Base-by-base conservation (phyloP, 805 yeast species). In the Blastobotrys terrestris region DNA sequence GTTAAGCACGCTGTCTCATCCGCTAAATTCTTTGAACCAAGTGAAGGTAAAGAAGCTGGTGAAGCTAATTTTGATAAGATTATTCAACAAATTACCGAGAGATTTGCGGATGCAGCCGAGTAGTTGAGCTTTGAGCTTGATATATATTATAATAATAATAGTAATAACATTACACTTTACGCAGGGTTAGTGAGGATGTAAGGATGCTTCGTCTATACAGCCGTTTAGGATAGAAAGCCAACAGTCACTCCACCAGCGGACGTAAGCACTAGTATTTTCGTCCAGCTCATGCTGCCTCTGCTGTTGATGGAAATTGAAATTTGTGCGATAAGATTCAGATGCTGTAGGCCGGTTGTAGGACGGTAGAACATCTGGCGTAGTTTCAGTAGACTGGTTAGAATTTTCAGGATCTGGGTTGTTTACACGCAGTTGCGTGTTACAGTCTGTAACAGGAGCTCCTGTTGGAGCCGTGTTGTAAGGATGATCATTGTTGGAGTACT, bases 41-140 rank as follows among this genome's bases (percentile, higher is more conserved):
- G 89, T 62, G 81, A 83, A 63, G 99, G 99, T 66, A 83, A 88
- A 74, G 79, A 76, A 55, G 94, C 79, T 67, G 85, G 85, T 60
- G 78, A 77, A 61, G 80, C 74, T 61, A 90, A 87, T 71, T 92
- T 89, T 72, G 87, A 81, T 60, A 83, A 81, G 63, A 79, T 94
- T 65, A 75, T 86, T 65, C 71, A 81, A 52, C 79, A 75, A 63
- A 88, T 94, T 65, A 79, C 86, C 61, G 98, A 94, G 70, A 83
- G 87, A 72, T 94, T 94, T 74, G 92, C 96, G 58, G 97, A 92
- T 72, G 95, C 96, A 35, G 80, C 95, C 54, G 98, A 92, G 75
- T 92, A 80, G 68, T 11, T 11, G 35, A 26, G 11, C 11, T 11
- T 5, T 26, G 35, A 5, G 35, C 35, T 5, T 5, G 5, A 26